Evolutionary conservation across 192 early-diverging fungal species (phyloP).

Genomic region (Backusella circina): DNA sequence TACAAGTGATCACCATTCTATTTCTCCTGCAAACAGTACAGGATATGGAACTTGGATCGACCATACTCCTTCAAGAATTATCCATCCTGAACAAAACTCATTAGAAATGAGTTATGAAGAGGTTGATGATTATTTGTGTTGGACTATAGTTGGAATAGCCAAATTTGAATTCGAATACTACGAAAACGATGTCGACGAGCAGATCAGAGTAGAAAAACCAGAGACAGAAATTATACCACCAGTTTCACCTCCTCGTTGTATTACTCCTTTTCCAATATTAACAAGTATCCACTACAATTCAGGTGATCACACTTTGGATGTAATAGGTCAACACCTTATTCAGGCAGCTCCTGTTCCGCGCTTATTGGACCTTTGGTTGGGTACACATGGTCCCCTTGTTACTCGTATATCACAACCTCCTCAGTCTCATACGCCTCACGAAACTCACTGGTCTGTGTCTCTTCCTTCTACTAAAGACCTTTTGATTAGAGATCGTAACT

Average conservation of each 20-base stretch:
- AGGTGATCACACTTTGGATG: constrained; percentile 36
- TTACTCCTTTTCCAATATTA: constrained; percentile 35
- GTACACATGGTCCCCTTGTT: constrained; percentile 40
- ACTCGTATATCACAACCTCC: constrained; percentile 15
- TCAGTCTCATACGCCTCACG: constrained; percentile 11
- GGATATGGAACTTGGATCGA: constrained; percentile 19
- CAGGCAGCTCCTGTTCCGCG: constrained; percentile 17
- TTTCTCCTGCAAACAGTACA: neutral
- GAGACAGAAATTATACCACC: constrained; percentile 13
- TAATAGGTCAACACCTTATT: constrained; percentile 40
- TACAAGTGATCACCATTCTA: neutral
- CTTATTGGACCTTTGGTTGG: constrained; percentile 47
- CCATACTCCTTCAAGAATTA: constrained; percentile 13
- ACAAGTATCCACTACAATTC: constrained; percentile 40
- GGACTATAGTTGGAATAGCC: constrained; percentile 81
- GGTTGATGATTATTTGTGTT: constrained; percentile 78
- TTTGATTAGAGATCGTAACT: constrained; percentile 21
- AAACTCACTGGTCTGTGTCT: constrained; percentile 13
- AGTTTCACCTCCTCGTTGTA: constrained; percentile 26
- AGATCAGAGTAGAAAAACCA: neutral
- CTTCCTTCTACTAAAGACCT: constrained; percentile 36
- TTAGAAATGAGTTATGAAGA: constrained; percentile 26
- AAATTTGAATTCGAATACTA: constrained; percentile 39
- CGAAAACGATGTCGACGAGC: neutral
- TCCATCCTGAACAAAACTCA: neutral